Conservation (phyloP, 1,139 yeast species). For the Hanseniaspora gamundiae region DNA sequence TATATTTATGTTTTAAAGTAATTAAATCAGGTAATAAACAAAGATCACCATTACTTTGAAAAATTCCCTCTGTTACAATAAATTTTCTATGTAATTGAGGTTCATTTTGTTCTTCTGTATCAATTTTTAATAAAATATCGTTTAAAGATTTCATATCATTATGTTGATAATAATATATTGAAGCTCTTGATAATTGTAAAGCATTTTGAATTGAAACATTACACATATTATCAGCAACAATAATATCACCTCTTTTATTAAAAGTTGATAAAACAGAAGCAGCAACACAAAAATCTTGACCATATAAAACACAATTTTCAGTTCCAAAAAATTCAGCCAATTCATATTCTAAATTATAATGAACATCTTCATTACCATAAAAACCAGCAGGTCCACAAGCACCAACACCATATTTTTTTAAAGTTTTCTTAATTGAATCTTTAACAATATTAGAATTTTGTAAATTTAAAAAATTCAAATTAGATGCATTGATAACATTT, state of each 20-base stretch:
- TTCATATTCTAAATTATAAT: conserved; percentile 66
- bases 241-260: conserved; percentile 86
- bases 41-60: conserved; percentile 70
- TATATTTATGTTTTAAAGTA: conserved; percentile 65
- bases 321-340: conserved; percentile 64
- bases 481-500: conserved; percentile 48
- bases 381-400: conserved; percentile 98
- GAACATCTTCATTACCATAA: conserved; percentile 92
- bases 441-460: conserved; percentile 36
- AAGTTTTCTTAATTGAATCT: conserved; percentile 45
- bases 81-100: conserved; percentile 72
- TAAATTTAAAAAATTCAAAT: conserved; percentile 51
- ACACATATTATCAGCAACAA: conserved; percentile 77
- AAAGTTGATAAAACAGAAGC: conserved; percentile 97
- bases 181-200: conserved; percentile 72
- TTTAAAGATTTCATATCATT: conserved; percentile 80
- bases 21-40: conserved; percentile 61
- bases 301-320: conserved; percentile 73
- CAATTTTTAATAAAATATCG: conserved; percentile 47
- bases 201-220: conserved; percentile 81
- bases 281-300: conserved; percentile 85
- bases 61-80: conserved; percentile 82
- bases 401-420: conserved; percentile 79
- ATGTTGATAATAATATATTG: conserved; percentile 73
- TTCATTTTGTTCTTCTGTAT: conserved; percentile 47